Conservation (phyloP, 2,329 filamentous ascomycete genomes). For the Trichophyton verrucosum region DNA sequence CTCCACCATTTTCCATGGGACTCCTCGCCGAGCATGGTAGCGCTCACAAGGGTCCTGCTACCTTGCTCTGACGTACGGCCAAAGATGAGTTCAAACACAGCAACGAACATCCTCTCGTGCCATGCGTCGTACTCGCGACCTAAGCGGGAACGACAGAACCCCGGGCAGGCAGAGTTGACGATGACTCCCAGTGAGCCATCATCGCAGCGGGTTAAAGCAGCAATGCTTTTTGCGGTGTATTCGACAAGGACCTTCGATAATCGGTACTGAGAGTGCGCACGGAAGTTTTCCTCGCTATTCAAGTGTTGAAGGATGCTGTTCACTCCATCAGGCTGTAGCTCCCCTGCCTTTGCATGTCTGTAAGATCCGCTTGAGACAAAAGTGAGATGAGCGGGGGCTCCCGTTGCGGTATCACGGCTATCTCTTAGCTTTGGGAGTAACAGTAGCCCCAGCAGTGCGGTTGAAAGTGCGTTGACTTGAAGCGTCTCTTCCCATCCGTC, state of each 20-base stretch:
- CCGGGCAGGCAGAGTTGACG: constrained; percentile 35
- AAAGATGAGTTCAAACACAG: constrained; percentile 28
- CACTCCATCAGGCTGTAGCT: constrained; percentile 14
- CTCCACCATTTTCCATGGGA: constrained; percentile 35
- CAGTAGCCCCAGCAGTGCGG: constrained; percentile 41
- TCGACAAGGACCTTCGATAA: constrained; percentile 34
- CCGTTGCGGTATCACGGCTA: constrained; percentile 20
- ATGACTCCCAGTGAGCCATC: constrained; percentile 30
- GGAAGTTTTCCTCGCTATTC: constrained; percentile 22
- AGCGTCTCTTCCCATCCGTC: constrained; percentile 42
- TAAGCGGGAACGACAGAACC: constrained; percentile 32
- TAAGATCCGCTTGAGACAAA: constrained; percentile 36
- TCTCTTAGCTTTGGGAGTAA: constrained; percentile 37
- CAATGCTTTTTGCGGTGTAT: constrained; percentile 30
- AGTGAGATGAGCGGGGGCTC: constrained; percentile 28
- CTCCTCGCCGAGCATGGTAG: constrained; percentile 31
- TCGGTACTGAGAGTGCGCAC: constrained; percentile 27
- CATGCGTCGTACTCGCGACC: constrained; percentile 29
- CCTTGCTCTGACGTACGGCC: constrained; percentile 34
- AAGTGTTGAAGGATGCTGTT: constrained; percentile 23
- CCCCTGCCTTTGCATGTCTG: constrained; percentile 22
- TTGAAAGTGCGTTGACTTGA: constrained; percentile 48
- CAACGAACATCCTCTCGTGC: constrained; percentile 24
- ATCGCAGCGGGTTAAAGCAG: constrained; percentile 19
- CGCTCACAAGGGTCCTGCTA: constrained; percentile 33